These are phyloP conservation scores for Herpetomonas samuelpessoai DNA, from an alignment of 208 protist species.

Conservation along the genomic window DNA sequence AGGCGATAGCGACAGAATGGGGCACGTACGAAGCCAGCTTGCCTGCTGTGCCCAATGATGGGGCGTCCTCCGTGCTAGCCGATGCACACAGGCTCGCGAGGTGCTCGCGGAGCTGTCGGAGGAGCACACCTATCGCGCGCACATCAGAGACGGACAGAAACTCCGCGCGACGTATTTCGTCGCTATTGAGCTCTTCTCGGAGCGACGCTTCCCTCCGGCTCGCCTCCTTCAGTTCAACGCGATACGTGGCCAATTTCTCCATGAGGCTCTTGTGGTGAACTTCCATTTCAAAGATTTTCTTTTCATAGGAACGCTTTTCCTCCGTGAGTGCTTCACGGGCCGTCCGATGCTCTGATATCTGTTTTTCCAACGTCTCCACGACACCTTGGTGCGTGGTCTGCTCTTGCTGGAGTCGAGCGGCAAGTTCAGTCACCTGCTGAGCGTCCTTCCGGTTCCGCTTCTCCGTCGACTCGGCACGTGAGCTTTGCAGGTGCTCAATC, in stretches of 20 bases:
- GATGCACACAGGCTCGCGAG: background rate
- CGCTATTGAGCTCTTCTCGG: background rate
- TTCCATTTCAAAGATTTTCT: too few relatives aligned
- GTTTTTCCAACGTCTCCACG: too few relatives aligned
- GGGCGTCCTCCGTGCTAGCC: background rate
- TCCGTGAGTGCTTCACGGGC: too few relatives aligned
- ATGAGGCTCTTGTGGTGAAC: too few relatives aligned
- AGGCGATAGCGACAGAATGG: too few relatives aligned
- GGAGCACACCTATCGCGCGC: background rate
- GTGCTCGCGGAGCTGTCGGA: background rate
- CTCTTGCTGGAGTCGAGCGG: background rate
- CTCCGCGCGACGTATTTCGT: background rate
- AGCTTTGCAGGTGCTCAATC: background rate
- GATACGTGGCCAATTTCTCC: background rate
- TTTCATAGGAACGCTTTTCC: too few relatives aligned
- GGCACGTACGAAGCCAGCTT: too few relatives aligned
- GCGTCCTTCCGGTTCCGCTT: slow-evolving; percentile 1
- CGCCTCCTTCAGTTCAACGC: background rate
- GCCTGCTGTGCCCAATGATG: background rate
- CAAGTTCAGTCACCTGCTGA: background rate
- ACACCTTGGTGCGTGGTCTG: background rate
- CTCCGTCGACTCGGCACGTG: background rate
- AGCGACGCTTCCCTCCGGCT: background rate
- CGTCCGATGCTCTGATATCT: too few relatives aligned
- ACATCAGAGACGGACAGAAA: background rate